A percentile compares a stretch with the other conserved stretches of the same genome.
These are phyloP conservation scores for Beauveria pseudobassiana DNA, from an alignment of 2,329 filamentous ascomycete genomes.

Conservation along the genomic window DNA sequence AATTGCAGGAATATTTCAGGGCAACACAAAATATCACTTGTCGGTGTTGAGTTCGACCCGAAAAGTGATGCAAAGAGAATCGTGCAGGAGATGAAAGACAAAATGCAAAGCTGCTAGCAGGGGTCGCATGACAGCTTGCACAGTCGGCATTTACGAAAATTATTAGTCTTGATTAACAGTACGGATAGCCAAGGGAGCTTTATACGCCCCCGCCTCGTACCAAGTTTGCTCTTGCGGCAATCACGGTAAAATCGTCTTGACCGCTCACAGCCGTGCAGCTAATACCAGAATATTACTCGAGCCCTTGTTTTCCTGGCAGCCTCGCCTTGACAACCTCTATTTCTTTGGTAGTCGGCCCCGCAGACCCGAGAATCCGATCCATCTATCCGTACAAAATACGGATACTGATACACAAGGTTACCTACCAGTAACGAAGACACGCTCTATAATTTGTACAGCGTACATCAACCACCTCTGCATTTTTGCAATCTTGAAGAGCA, in stretches of 20 bases:
- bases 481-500: no score
- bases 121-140: neutral
- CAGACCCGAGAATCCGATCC: neutral
- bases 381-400: neutral
- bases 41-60: neutral
- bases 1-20: conserved; percentile 3
- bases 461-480: no score
- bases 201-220: neutral
- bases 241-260: neutral
- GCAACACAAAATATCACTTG: neutral
- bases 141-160: neutral
- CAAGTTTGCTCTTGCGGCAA: neutral
- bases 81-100: neutral
- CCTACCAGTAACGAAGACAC: neutral
- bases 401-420: no score
- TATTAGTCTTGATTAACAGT: no score
- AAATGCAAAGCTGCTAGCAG: neutral
- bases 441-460: neutral
- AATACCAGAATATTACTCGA: neutral
- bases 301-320: neutral
- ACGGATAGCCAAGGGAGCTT: neutral
- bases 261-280: neutral
- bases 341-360: neutral
- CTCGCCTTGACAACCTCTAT: neutral
- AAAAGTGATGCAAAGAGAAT: neutral